Percentiles rank a stretch among this genome's conserved stretches.
Conservation (phyloP, 768 basidiomycete species). For the Lepiota brunneoincarnata region DNA sequence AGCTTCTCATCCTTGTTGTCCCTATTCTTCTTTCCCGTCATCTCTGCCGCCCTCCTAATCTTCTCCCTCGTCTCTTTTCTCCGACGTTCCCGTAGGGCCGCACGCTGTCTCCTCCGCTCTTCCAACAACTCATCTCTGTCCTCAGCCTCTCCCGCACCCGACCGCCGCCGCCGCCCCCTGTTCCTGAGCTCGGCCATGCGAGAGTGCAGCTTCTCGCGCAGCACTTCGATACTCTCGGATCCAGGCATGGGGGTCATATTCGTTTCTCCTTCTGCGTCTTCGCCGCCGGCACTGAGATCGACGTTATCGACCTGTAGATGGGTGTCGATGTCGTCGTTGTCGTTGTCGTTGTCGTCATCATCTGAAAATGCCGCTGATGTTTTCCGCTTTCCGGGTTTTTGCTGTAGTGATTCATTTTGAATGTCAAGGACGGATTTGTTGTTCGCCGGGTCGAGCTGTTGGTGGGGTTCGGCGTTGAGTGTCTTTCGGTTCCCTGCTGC, state of each 20-base stretch:
- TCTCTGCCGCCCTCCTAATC: slow-evolving; percentile 63
- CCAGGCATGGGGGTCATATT: slow-evolving; percentile 62
- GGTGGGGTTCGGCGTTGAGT: neutral
- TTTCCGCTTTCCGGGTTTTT: slow-evolving; percentile 47
- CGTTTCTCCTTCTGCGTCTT: slow-evolving; percentile 27
- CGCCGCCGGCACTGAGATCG: slow-evolving; percentile 32
- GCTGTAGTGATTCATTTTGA: slow-evolving; percentile 50
- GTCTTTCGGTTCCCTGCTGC: no score
- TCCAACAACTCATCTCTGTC: slow-evolving; percentile 83
- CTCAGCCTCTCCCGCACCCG: slow-evolving; percentile 39
- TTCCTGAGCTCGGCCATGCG: slow-evolving; percentile 70
- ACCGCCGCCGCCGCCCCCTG: slow-evolving; percentile 22
- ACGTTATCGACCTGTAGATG: slow-evolving; percentile 40
- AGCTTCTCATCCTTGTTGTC: slow-evolving; percentile 32
- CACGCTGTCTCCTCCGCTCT: slow-evolving; percentile 73
- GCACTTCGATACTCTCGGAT: slow-evolving; percentile 55
- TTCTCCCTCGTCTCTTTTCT: slow-evolving; percentile 86
- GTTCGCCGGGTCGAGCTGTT: slow-evolving; percentile 90
- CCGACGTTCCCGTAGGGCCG: slow-evolving; percentile 79
- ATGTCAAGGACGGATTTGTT: slow-evolving; percentile 74
- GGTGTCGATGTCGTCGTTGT: slow-evolving; percentile 21
- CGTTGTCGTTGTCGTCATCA: slow-evolving; percentile 27
- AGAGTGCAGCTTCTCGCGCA: slow-evolving; percentile 74
- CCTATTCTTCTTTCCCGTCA: slow-evolving; percentile 40
- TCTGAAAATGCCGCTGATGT: slow-evolving; percentile 28